Conservation (phyloP, 192 early-diverging fungal species). For the Coemansia sp. region DNA sequence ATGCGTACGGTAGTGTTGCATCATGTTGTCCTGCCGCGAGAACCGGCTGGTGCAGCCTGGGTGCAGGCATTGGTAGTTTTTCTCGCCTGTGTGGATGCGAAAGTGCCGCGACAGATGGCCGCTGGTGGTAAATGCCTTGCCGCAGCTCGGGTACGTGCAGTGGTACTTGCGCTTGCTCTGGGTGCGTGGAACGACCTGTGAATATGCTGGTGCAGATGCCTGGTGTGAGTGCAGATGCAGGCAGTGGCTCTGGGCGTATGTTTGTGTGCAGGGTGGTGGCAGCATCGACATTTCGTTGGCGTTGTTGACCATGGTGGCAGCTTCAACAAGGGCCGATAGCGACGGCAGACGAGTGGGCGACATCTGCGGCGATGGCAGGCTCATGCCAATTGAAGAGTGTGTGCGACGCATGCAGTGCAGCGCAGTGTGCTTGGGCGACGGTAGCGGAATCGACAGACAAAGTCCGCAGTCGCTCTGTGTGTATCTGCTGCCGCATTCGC, state of each 20-base stretch:
- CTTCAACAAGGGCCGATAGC: slow-evolving; percentile 39
- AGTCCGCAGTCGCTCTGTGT: slow-evolving; percentile 17
- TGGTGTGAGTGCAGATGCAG: background rate
- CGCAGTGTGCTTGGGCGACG: slow-evolving; percentile 6
- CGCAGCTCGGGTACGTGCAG: slow-evolving; percentile 64
- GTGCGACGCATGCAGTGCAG: slow-evolving; percentile 13
- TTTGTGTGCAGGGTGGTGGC: slow-evolving; percentile 13
- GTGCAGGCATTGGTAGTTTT: slow-evolving; percentile 70
- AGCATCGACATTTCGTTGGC: slow-evolving; percentile 10
- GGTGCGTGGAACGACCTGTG: slow-evolving; percentile 24
- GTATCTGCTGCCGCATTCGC: slow-evolving; percentile 29
- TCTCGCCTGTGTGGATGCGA: slow-evolving; percentile 80
- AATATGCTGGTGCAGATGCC: slow-evolving; percentile 16
- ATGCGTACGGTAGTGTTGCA: slow-evolving; percentile 83
- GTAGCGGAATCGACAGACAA: slow-evolving; percentile 27
- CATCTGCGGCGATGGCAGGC: slow-evolving; percentile 16
- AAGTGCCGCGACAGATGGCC: slow-evolving; percentile 81
- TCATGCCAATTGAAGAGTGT: slow-evolving; percentile 16
- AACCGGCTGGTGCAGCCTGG: slow-evolving; percentile 72
- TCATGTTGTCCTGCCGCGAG: slow-evolving; percentile 84
- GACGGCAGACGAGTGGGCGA: slow-evolving; percentile 34
- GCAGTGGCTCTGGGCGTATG: slow-evolving; percentile 1
- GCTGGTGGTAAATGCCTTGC: slow-evolving; percentile 79
- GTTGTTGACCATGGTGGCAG: slow-evolving; percentile 15
- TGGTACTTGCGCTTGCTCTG: slow-evolving; percentile 69